These are phyloP conservation scores for Dactylellina drechsleri DNA, from an alignment of 2,329 filamentous ascomycete genomes.

Conservation along the genomic window DNA sequence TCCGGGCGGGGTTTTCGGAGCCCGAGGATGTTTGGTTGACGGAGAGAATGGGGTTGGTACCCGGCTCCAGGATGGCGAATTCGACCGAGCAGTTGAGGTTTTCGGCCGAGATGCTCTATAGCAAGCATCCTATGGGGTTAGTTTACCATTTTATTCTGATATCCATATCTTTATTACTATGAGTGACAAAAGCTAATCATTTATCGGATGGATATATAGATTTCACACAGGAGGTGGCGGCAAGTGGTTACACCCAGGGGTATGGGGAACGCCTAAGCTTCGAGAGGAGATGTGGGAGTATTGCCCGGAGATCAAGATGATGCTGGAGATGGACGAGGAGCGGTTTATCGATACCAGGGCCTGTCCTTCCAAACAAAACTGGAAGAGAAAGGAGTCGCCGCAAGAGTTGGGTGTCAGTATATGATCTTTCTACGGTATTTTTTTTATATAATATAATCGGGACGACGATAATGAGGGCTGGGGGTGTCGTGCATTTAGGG, in stretches of 20 bases:
- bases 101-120: conserved; percentile 66
- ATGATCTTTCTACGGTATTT: no score
- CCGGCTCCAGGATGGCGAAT: conserved; percentile 66
- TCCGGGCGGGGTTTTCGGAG: conserved; percentile 63
- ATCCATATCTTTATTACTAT: no score
- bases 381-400: conserved; percentile 62
- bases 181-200: not conserved
- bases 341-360: conserved; percentile 63
- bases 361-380: conserved; percentile 64
- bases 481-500: no score
- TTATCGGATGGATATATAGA: conserved; percentile 4
- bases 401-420: no score
- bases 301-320: conserved; percentile 71
- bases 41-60: conserved; percentile 66
- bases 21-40: conserved; percentile 70
- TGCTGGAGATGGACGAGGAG: conserved; percentile 68
- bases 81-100: conserved; percentile 66
- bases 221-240: conserved; percentile 64
- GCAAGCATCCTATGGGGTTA: conserved; percentile 69
- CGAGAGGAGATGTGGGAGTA: conserved; percentile 68
- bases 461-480: no score
- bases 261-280: conserved; percentile 66
- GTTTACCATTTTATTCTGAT: conserved; percentile 12
- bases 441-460: no score
- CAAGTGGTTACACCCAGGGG: conserved; percentile 63